Evolutionary conservation across 2,329 filamentous ascomycete species (phyloP).

Genomic region (Arthrobotrys sphaeroides): DNA sequence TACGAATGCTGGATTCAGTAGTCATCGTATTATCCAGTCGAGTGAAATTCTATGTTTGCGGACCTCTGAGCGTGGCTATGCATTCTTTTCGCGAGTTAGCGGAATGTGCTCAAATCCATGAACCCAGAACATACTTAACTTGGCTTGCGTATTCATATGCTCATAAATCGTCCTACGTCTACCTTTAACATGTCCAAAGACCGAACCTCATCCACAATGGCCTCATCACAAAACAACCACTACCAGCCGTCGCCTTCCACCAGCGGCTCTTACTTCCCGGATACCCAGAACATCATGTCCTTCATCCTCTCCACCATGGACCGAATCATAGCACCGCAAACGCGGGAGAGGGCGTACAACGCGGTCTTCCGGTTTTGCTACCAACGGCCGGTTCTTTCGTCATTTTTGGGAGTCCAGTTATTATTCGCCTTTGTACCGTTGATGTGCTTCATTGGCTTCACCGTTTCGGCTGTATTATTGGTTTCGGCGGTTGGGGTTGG

Average conservation of each 20-base stretch:
- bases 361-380: slow-evolving; percentile 32
- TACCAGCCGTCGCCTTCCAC: neutral
- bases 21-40: too few relatives aligned
- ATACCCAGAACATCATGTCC: slow-evolving; percentile 46
- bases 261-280: neutral
- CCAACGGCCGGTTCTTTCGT: slow-evolving; percentile 37
- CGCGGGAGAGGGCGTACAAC: slow-evolving; percentile 13
- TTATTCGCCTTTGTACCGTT: slow-evolving; percentile 39
- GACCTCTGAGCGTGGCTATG: neutral
- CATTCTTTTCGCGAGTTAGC: slow-evolving; percentile 11
- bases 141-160: too few relatives aligned
- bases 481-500: slow-evolving; percentile 18
- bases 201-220: slow-evolving; percentile 3
- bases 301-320: slow-evolving; percentile 36
- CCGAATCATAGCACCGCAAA: slow-evolving; percentile 18
- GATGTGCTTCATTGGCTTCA: slow-evolving; percentile 32
- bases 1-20: neutral
- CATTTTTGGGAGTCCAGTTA: slow-evolving; percentile 25
- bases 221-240: neutral
- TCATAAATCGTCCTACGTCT: too few relatives aligned
- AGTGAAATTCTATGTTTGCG: too few relatives aligned
- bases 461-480: slow-evolving; percentile 19
- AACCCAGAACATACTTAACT: neutral
- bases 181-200: too few relatives aligned
- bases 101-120: neutral